Base-by-base conservation (phyloP, 306 rosid species). In the Dryas alaskensis region DNA sequence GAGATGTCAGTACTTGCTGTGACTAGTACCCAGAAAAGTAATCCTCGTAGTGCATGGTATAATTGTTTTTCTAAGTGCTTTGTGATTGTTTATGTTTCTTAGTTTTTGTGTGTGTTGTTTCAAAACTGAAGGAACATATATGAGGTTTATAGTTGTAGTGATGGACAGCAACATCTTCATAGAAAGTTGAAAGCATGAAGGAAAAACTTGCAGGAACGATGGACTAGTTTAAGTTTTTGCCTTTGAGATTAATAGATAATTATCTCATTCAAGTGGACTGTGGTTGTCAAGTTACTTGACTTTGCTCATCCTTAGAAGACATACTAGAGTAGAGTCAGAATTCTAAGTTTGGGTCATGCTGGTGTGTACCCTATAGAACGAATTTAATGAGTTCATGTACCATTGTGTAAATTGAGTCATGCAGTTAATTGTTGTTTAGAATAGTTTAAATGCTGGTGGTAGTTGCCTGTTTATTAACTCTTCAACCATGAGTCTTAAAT, bases 31-130 rank as follows among this genome's bases (percentile, higher is more conserved):
- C 96, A 89, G 77, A 75, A 71, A 77, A 84, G 88, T 73, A 89
- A 91, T 84, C 97, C 98, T 10, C 98, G 97, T 22, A 91, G 96
- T 78, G 79, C 84, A 22, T 94, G 98, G 98, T 94, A 84, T 72
- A 22, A 60, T 84, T 57, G 51, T 64, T 42, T 80, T 17, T 70
- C 72, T 67, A 45, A 58, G 4, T 76, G 39, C 70, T 40, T 70
- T 22, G 60, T 72, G 70, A 59, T 69, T 59, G 47, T 37, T 7
- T 10, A 31, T 51, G 25, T 0, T 72, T 51, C 53, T 48, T 63
- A 10, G 7, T 17, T 78, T 60, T 68, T 76, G 51, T 57, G 19
- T 17, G 77, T 52, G 50, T 73, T 71, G 12, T 60, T 81, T 62
- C 67, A 42, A 65, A 79, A 76, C 65, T 39, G 65, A 78, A 83